Base-by-base conservation (phyloP, 2,329 filamentous ascomycete genomes). In the Aureobasidium pullulans region DNA sequence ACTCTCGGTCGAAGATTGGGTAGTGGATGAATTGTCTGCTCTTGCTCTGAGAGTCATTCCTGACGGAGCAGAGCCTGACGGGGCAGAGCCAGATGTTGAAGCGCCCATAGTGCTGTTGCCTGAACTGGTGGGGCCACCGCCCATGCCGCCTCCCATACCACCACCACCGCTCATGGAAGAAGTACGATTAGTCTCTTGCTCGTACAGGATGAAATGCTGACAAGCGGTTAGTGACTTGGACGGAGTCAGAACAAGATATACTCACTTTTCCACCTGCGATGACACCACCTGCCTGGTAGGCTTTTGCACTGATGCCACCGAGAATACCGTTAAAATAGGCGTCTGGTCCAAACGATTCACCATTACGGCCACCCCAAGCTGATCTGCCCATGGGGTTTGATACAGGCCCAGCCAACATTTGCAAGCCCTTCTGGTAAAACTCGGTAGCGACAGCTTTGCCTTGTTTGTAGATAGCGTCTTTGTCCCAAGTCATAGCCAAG, bases 121-220 rank as follows among this genome's bases (percentile, higher is more conserved):
- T 5, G 19, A 23, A 6, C 52, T 39, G 16, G 16, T 23, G 11
- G 29, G 31, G 31, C 16, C 47, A 7, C 19, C 3, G 5, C 34
- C 34, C 34, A 36, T 32, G 28, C 40, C 42, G 5, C 42, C 53
- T 1, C 39, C 40, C 29, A 32, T 36, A 37, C 53, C 53, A 16
- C 53, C 53, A 11, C 36, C 37, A 32, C 49, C 36, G 9, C 34
- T 19, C 9, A 28, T 43, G 11, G 50, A 57, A 6, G 39, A 44
- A 11, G 28, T 44, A 6, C 53, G 53, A 31, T 57, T 57, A 16
- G 53, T 57, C 62, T 86, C 84, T 68, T 86, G 84, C 66, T 86
- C 84, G 59, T 86, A 84, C 11, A 73, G 80, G 44, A 86, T 80
- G 60, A 77, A 80, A 64, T 86, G 84, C 69, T 50, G 19, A 13